phyloP scores from a whole-genome alignment of 305 asterid genomes.

The Plantago coronopus region DNA sequence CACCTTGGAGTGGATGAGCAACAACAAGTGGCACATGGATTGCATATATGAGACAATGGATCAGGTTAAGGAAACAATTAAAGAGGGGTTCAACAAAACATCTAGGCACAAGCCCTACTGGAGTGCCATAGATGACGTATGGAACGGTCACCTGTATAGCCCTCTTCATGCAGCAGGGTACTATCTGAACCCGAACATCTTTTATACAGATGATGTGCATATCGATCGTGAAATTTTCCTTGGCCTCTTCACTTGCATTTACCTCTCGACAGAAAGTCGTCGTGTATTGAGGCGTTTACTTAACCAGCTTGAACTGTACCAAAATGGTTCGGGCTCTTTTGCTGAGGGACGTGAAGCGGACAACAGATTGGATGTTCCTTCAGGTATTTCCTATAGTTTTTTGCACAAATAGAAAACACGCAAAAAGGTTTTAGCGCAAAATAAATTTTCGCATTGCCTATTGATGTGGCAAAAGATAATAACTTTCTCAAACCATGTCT shows the following conservation, averaged over 20 bases:
- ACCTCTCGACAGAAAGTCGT: constrained; percentile 25
- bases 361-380: constrained; percentile 26
- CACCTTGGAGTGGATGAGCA: constrained; percentile 37
- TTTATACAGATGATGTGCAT: constrained; percentile 30
- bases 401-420: background rate
- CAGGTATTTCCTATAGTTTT: constrained; percentile 53
- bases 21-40: constrained; percentile 33
- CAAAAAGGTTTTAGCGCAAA: background rate
- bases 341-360: constrained; percentile 27
- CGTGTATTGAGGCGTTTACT: constrained; percentile 27
- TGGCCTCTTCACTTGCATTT: constrained; percentile 38
- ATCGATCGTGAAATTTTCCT: constrained; percentile 46
- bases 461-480: too few relatives aligned
- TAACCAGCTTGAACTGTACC: constrained; percentile 41
- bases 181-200: constrained; percentile 49
- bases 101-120: constrained; percentile 38
- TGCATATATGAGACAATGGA: constrained; percentile 56
- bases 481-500: background rate
- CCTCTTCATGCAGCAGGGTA: constrained; percentile 67
- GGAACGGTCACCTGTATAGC: constrained; percentile 52
- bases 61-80: constrained; percentile 59
- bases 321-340: constrained; percentile 30
- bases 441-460: too few relatives aligned
- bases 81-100: constrained; percentile 30
- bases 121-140: constrained; percentile 51